phyloP scores from a whole-genome alignment of 208 protist genomes.

The Acanthamoeba quina region DNA sequence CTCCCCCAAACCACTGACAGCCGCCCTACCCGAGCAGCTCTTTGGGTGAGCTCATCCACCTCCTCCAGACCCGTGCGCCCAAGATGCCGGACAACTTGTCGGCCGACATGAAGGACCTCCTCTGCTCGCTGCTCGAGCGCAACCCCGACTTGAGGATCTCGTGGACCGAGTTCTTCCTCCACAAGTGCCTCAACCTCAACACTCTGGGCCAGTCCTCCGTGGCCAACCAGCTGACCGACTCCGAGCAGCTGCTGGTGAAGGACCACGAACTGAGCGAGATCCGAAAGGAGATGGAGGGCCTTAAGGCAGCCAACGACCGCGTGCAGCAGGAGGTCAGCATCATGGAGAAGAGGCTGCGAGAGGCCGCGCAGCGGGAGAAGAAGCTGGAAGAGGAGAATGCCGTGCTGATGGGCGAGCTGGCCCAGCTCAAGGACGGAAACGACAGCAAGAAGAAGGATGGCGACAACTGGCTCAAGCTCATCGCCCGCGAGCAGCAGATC shows the following conservation, averaged over 20 bases:
- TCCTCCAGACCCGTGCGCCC: neutral
- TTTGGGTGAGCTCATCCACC: neutral
- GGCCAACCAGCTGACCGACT: neutral
- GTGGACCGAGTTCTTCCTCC: conserved; percentile 70
- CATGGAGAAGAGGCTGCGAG: neutral
- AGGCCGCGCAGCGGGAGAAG: neutral
- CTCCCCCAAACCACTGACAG: neutral
- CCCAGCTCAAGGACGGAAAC: neutral
- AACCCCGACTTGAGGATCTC: conserved; percentile 67
- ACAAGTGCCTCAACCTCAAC: conserved; percentile 62
- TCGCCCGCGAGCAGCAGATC: conserved; percentile 22
- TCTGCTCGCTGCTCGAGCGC: conserved; percentile 12
- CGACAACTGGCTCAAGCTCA: neutral
- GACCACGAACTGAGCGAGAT: conserved; percentile 21
- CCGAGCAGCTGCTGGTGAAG: conserved; percentile 4
- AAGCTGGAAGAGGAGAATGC: neutral
- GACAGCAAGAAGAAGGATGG: conserved; percentile 2
- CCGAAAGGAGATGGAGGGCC: neutral
- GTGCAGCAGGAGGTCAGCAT: neutral
- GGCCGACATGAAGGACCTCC: conserved; percentile 73
- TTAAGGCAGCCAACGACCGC: conserved; percentile 21
- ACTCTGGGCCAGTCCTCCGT: neutral
- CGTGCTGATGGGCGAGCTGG: neutral
- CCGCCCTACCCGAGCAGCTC: neutral
- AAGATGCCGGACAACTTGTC: neutral